Evolutionary conservation across 257 asterid species (phyloP), one percentile per base, ranked within the genome.

Genomic region (Solanum neorickii): DNA sequence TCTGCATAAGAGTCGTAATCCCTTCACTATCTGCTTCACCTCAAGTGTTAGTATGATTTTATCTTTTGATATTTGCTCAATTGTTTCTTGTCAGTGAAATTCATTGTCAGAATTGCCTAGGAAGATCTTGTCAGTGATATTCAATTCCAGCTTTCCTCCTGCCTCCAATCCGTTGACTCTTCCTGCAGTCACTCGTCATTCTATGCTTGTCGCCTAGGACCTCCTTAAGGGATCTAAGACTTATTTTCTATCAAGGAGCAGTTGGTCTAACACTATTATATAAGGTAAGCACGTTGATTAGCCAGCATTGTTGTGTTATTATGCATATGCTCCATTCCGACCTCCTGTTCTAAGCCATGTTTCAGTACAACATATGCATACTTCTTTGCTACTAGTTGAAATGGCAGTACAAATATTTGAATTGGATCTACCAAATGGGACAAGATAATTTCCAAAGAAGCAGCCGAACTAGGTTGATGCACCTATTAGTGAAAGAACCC

Each of bases 351-450:
- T 44, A 66, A 66, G 62, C 21, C 46, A 78, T 46, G 84, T 78
- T 78, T 78, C 6, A 78, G 84, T 9, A 14, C 16, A 9, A 27
- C 66, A 15, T 78, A 78, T 31, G 65, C 65, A 25, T 77, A 25
- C n/a, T 25, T 25, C 33, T 25, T 83, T 86, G 41, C 88, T 91
- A 95, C 94, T 95, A 97, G 92, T 96, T 88, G 99, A 95, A 86
- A 94, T 92, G 97, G 98, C 89, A 94, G 99, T 88, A 91, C 98
- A 44, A 94, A 94, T 90, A 97, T 92, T 75, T 93, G 99, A 90
- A 65, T 96, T 85, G 99, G 99, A 90, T 96, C 98, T 21, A 94
- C 99, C 74, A 93, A 92, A 92, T 85, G 99, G 99, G 78, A 93
- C 98, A 16, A 92, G 98, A 90, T 96, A 91, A 88, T 95, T 95